Conservation (phyloP, 768 basidiomycete species). For the Mycena alexandri region DNA sequence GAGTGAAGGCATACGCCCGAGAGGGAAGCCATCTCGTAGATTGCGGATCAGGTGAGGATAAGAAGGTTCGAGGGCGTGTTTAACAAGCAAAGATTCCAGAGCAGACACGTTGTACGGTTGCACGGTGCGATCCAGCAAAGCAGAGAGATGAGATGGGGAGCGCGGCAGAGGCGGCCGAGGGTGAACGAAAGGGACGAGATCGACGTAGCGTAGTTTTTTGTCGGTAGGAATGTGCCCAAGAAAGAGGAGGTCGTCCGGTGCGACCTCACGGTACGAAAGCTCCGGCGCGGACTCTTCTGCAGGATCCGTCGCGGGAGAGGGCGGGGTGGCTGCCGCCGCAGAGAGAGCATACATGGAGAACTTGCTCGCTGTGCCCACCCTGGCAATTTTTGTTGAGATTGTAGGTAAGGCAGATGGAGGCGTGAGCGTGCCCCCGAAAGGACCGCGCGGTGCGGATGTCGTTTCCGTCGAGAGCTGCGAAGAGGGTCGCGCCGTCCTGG, state of each 20-base stretch:
- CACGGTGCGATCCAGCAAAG: slow-evolving; percentile 40
- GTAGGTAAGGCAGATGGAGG: too few species aligned
- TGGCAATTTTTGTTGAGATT: too few species aligned
- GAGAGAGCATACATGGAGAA: slow-evolving; percentile 30
- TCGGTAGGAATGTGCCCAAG: neutral
- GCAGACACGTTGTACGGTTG: slow-evolving; percentile 47
- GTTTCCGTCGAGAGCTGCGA: too few species aligned
- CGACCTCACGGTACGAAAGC: slow-evolving; percentile 18
- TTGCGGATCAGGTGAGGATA: slow-evolving; percentile 48
- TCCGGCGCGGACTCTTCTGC: slow-evolving; percentile 18
- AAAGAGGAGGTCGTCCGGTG: neutral
- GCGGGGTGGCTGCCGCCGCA: slow-evolving; percentile 38
- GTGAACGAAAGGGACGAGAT: too few species aligned
- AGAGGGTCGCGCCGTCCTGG: too few species aligned
- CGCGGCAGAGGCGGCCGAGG: too few species aligned
- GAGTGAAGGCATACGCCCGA: slow-evolving; percentile 44
- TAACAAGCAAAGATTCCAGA: slow-evolving; percentile 42
- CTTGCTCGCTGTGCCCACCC: too few species aligned
- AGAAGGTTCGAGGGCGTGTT: slow-evolving; percentile 33
- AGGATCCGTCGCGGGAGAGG: slow-evolving; percentile 22
- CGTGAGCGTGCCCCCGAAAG: too few species aligned
- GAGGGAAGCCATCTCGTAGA: slow-evolving; percentile 47
- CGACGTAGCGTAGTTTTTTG: too few species aligned
- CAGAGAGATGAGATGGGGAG: too few species aligned
- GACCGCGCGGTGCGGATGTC: too few species aligned